Evolutionary conservation across 257 asterid species (phyloP).

Genomic region (Plantago major): DNA sequence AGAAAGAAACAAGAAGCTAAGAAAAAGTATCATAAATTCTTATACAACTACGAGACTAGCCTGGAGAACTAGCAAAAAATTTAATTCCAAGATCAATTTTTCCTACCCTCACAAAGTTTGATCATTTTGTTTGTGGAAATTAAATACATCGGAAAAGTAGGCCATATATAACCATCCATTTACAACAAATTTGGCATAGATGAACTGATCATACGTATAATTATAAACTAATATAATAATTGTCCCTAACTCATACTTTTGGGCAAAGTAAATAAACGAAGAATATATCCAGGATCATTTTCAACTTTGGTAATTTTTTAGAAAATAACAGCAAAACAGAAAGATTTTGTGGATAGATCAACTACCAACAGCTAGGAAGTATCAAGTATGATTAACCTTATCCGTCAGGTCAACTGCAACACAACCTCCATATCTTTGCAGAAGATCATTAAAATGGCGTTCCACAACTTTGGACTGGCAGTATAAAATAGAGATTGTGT

Average conservation of each 20-base stretch:
- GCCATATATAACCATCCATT: no score
- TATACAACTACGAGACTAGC: no score
- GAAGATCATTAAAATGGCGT: constrained; percentile 85
- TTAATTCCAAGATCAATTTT: no score
- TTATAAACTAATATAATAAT: no score
- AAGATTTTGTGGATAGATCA: constrained; percentile 11
- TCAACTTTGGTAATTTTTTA: constrained; percentile 5
- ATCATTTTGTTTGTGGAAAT: no score
- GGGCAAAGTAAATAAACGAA: no score
- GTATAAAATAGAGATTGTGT: constrained; percentile 12
- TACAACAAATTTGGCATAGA: no score
- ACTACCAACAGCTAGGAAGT: constrained; percentile 16
- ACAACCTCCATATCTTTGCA: constrained; percentile 84
- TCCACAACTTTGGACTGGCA: constrained; percentile 76
- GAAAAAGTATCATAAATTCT: background rate
- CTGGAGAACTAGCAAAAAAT: no score
- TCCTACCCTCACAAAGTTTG: no score
- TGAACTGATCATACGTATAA: no score
- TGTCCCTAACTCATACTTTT: no score
- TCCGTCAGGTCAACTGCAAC: constrained; percentile 83
- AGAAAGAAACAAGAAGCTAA: constrained; percentile 16
- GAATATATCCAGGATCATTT: background rate
- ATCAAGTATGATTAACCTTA: constrained; percentile 51
- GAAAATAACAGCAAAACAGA: constrained; percentile 1
- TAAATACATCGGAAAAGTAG: no score